Evolutionary conservation across 1,139 yeast species (phyloP), one percentile per base, ranked within the genome.

Genomic region (Saccharomycopsis phalli): DNA sequence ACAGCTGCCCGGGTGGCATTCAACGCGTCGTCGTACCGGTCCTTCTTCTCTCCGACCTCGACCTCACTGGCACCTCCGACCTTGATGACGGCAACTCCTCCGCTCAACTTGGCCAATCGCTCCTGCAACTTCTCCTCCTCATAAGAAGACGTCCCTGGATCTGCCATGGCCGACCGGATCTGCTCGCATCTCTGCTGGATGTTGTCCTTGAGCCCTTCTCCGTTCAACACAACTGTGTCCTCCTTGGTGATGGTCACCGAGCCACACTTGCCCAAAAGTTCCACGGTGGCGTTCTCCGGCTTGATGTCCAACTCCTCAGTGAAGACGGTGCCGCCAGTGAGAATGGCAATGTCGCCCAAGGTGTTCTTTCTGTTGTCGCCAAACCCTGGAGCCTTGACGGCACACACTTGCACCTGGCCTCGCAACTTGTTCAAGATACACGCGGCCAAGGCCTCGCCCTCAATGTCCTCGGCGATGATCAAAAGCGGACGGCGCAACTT

Each of bases 1-100:
- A 91, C 98, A 50, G 99, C 99, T 53, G 99, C 98, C 70, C 98
- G 87, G 45, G 98, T 93, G 47, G 99, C 98, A 63, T 93, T 91
- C 60, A 91, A 76, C 37, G 99, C 98, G 69, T 91, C 99, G 57
- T 93, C 98, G 61, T 88, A 93, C 70, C 99, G 87, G 65, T 91
- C 99, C 73, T 91, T 91, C 95, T 91, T 93, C 73, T 91, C 99
- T 60, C 97, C 94, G 53, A 91, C 99, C 71, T 91, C 99, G 53
- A 91, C 87, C 69, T 91, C 99, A 20, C 95, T 86, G 41, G 98
- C 66, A 54, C 99, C 99, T 63, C 99, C 99, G 49, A 91, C 98
- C 73, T 82, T 84, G 58, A 91, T 74, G 52, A 93, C 98, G 50
- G 99, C 99, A 61, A 91, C 98, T 76, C 98, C 98, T 47, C 99